Percentiles rank a stretch among this genome's conserved stretches.
Conservation (phyloP, 805 yeast species). For the Candida vartiovaarae region DNA sequence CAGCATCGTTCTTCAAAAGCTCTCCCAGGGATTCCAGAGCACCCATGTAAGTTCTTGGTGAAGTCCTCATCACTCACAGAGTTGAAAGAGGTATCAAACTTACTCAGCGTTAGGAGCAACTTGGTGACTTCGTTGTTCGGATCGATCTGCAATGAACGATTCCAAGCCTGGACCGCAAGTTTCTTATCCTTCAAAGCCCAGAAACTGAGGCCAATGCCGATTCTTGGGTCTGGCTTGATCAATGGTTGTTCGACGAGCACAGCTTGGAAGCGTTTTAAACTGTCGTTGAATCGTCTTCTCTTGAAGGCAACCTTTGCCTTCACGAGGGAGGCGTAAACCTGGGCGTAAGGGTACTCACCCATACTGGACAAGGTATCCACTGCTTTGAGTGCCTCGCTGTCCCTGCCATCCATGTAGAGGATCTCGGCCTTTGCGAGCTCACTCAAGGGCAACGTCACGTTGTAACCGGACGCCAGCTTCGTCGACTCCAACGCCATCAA, state of each 20-base stretch:
- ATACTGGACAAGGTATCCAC: constrained; percentile 18
- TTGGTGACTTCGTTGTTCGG: constrained; percentile 47
- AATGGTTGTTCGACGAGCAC: constrained; percentile 70
- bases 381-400: constrained; percentile 62
- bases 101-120: constrained; percentile 58
- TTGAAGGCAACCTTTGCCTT: constrained; percentile 76
- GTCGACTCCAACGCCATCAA: constrained; percentile 21
- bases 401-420: constrained; percentile 47
- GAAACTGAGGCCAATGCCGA: constrained; percentile 91
- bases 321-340: constrained; percentile 71
- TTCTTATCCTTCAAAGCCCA: constrained; percentile 79
- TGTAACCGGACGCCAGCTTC: constrained; percentile 11
- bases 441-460: constrained; percentile 39
- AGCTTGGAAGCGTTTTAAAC: constrained; percentile 79
- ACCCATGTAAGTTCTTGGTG: constrained; percentile 47
- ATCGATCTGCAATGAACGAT: constrained; percentile 62
- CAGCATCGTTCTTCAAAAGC: constrained; percentile 31
- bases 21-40: constrained; percentile 44
- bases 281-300: constrained; percentile 63
- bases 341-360: constrained; percentile 38
- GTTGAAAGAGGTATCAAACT: constrained; percentile 56
- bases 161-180: constrained; percentile 80
- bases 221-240: constrained; percentile 82
- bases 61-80: constrained; percentile 56
- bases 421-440: constrained; percentile 65